Conservation (phyloP, 257 asterid species). For the Fraxinus pennsylvanica region DNA sequence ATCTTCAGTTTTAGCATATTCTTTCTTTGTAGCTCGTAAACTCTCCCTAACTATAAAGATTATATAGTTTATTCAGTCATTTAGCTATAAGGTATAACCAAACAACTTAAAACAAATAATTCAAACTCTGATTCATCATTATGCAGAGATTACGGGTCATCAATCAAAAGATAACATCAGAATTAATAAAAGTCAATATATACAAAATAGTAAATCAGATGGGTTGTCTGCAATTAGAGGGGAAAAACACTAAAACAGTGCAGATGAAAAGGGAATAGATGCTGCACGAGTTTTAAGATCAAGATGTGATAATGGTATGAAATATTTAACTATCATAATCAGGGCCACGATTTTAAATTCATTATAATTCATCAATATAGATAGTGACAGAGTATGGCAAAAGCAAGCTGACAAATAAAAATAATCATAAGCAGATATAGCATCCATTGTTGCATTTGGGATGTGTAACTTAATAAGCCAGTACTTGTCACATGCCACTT, state of each 20-base stretch:
- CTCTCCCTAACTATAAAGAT: constrained; percentile 40
- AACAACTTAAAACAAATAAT: background rate
- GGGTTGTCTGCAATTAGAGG: background rate
- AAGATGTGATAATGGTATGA: background rate
- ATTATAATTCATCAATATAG: background rate
- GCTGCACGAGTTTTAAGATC: background rate
- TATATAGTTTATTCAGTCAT: background rate
- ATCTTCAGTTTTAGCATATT: constrained; percentile 49
- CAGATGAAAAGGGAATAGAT: background rate
- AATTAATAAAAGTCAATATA: background rate
- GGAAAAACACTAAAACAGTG: background rate
- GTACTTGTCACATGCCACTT: background rate
- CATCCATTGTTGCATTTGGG: background rate
- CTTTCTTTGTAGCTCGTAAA: constrained; percentile 49
- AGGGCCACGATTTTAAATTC: background rate
- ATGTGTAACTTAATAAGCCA: background rate
- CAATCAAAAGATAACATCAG: background rate
- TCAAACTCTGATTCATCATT: constrained; percentile 3
- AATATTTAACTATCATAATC: background rate
- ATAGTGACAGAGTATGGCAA: background rate
- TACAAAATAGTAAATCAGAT: background rate
- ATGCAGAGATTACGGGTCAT: background rate
- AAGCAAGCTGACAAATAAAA: background rate
- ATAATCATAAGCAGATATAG: background rate
- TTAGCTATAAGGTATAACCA: background rate